Evolutionary conservation across 164 flowering plant genomes (phyloP).

Genomic region (Malania oleifera): DNA sequence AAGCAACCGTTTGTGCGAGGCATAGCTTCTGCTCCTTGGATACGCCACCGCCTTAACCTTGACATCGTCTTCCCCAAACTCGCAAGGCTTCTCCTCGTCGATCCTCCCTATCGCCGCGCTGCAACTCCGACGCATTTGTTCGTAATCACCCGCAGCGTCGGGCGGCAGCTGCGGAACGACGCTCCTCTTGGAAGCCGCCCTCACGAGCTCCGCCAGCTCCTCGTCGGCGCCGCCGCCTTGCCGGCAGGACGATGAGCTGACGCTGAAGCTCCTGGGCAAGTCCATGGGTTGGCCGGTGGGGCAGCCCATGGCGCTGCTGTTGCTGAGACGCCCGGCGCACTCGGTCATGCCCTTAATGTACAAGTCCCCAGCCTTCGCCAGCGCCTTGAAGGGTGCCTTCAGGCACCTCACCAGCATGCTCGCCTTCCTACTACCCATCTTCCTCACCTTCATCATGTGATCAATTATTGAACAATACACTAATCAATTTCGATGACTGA

Average conservation of each 20-base stretch:
- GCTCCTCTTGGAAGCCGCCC: slow-evolving; percentile 35
- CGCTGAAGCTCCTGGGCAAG: slow-evolving; percentile 46
- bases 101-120: slow-evolving; percentile 58
- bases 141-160: neutral
- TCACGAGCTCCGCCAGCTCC: slow-evolving; percentile 38
- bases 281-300: slow-evolving; percentile 13
- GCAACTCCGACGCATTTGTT: slow-evolving; percentile 27
- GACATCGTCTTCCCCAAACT: slow-evolving; percentile 33
- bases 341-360: slow-evolving; percentile 34
- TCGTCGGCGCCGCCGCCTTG: slow-evolving; percentile 25
- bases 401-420: slow-evolving; percentile 16
- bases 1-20: slow-evolving; percentile 6
- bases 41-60: slow-evolving; percentile 13
- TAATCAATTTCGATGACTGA: no score
- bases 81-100: slow-evolving; percentile 59
- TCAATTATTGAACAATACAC: no score
- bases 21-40: slow-evolving; percentile 51
- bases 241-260: slow-evolving; percentile 11
- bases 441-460: slow-evolving; percentile 8
- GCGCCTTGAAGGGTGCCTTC: slow-evolving; percentile 32
- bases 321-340: slow-evolving; percentile 23
- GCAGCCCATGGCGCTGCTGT: slow-evolving; percentile 12
- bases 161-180: neutral
- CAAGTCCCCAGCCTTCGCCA: slow-evolving; percentile 31
- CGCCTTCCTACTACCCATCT: slow-evolving; percentile 5